Base-by-base conservation (phyloP, 2,329 filamentous ascomycete species). In the Sporothrix mexicana region DNA sequence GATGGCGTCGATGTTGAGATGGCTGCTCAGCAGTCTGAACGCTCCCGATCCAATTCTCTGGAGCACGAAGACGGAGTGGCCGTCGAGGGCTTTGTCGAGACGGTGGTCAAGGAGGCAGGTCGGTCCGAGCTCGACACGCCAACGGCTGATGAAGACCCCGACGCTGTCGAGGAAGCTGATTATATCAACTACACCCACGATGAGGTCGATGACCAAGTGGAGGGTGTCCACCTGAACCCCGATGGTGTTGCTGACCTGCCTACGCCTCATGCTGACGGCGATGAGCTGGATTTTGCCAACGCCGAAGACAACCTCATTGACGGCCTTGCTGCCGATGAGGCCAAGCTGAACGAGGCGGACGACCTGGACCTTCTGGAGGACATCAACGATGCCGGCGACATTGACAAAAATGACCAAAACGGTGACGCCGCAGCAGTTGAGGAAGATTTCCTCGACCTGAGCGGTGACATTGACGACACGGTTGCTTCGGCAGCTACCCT, bases 371-470 rank as follows among this genome's bases (percentile, higher is more conserved):
- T 76, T 1, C 15, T 74, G 61, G 72, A 72, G 25, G 69, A 71
- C 3, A 45, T 73, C 15, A 49, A 74, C n/a, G 30, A 59, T 20
- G 55, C 13, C 15, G 68, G 51, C 43, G 72, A 49, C 5, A 15
- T n/a, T 45, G 9, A 13, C 10, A 68, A 17, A 25, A 57, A 74
- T 41, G 51, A 30, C 15, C 72, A 72, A 71, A 69, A 72, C 51
- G 72, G 73, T 70, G 43, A 4, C 25, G 13, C 49, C 2, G 51
- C 20, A 5, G 67, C 30, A 5, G 67, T 73, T 9, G 72, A 73
- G 12, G 75, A 77, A 6, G 75, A 75, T 30, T 75, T 72, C 17
- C 62, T 77, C 0, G 73, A 77, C 47, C 70, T 76, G 7, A 17
- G 69, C 12, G 74, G 64, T 2, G 74, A 75, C n/a, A 25, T 73